Evolutionary conservation across 23 red algal species (phyloP).

Genomic region (Chondrus crispus): DNA sequence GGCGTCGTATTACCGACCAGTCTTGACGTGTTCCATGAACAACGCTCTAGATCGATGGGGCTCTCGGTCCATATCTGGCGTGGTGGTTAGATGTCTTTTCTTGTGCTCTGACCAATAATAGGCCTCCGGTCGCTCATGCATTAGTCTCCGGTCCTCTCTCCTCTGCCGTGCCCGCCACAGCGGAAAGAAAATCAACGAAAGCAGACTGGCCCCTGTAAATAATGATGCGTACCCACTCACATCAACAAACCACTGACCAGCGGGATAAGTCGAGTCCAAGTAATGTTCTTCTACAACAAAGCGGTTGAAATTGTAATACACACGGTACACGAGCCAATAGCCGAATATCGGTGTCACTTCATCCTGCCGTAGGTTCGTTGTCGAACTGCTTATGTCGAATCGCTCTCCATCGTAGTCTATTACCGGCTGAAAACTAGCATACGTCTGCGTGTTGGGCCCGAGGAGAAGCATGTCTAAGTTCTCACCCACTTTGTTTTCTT

Average conservation of each 20-base stretch:
- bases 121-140: not conserved
- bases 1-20: too few relatives aligned
- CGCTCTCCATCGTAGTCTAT: constrained; percentile 1
- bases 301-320: constrained; percentile 16
- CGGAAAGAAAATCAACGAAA: constrained; percentile 34
- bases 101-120: not conserved
- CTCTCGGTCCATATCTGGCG: too few relatives aligned
- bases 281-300: constrained; percentile 36
- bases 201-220: constrained; percentile 23
- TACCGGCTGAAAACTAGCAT: not conserved
- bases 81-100: too few relatives aligned
- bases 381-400: constrained; percentile 25
- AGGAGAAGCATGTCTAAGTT: constrained; percentile 19
- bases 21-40: too few relatives aligned
- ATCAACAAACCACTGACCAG: constrained; percentile 35
- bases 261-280: constrained; percentile 16
- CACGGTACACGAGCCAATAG: constrained; percentile 28
- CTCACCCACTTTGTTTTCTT: not conserved
- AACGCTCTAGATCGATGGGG: too few relatives aligned
- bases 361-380: not conserved
- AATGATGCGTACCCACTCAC: constrained; percentile 20
- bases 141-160: not conserved
- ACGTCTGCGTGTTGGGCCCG: constrained; percentile 22
- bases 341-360: not conserved
- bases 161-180: not conserved